phyloP scores from a whole-genome alignment of 2,329 filamentous ascomycete genomes.

The Alternaria triticina region DNA sequence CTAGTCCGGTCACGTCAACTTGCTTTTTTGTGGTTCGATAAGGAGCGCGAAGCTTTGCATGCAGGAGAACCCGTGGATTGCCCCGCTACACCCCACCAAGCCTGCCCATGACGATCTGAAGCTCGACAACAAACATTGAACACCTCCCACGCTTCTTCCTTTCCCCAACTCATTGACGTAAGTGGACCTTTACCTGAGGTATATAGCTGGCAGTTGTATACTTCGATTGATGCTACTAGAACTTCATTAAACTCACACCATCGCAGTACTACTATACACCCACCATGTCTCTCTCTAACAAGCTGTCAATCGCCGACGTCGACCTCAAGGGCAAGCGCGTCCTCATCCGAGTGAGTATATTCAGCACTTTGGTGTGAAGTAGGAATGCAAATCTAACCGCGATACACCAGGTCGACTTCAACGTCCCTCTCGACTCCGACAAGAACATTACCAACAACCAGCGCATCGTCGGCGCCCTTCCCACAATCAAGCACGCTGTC shows the following conservation, averaged over 20 bases:
- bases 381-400: conserved; percentile 13
- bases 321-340: conserved; percentile 99
- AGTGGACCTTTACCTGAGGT: conserved; percentile 14
- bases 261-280: conserved; percentile 6
- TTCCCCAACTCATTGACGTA: conserved; percentile 25
- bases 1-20: conserved; percentile 8
- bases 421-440: conserved; percentile 91
- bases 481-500: conserved; percentile 93
- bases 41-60: conserved; percentile 19
- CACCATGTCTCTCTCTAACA: conserved; percentile 95
- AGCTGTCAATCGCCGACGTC: conserved; percentile 94
- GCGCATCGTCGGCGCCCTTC: conserved; percentile 93
- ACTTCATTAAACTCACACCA: not conserved
- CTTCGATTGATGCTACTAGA: not conserved
- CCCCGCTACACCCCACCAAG: conserved; percentile 29
- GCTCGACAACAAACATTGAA: conserved; percentile 29
- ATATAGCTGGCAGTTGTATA: conserved; percentile 5
- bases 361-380: conserved; percentile 19
- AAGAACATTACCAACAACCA: conserved; percentile 98
- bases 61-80: conserved; percentile 14
- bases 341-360: conserved; percentile 82
- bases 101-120: conserved; percentile 29
- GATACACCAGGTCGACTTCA: conserved; percentile 90
- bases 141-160: conserved; percentile 13
- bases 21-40: conserved; percentile 37